A percentile compares a stretch with the other conserved stretches of the same genome.
Conservation (phyloP, 345 rosid species). For the Trapa incisa region DNA sequence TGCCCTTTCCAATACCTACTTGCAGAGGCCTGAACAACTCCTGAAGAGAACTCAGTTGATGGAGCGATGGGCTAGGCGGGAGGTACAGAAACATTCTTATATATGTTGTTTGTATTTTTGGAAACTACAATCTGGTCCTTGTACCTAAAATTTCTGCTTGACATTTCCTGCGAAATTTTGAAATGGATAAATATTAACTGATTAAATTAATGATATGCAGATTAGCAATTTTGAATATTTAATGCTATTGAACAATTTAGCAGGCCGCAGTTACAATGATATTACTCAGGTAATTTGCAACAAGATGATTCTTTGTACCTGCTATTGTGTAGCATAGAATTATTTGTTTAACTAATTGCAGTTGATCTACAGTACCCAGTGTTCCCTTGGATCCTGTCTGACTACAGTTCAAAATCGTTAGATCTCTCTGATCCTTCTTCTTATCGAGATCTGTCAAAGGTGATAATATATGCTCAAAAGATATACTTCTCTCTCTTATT, state of each 20-base stretch:
- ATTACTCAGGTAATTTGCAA: constrained; percentile 68
- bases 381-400: constrained; percentile 94
- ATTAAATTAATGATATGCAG: constrained; percentile 32
- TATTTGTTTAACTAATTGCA: neutral
- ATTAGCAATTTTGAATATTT: constrained; percentile 97
- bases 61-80: constrained; percentile 99
- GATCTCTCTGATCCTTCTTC: constrained; percentile 79
- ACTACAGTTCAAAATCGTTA: constrained; percentile 60
- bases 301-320: neutral
- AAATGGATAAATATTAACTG: constrained; percentile 1
- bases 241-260: constrained; percentile 92
- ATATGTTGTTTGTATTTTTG: neutral
- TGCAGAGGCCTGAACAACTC: constrained; percentile 92
- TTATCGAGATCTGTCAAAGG: constrained; percentile 96
- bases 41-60: constrained; percentile 82
- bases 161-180: neutral
- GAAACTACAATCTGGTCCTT: neutral
- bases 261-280: constrained; percentile 98
- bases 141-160: neutral
- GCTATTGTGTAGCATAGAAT: neutral
- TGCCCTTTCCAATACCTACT: neutral
- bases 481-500: constrained; percentile 15
- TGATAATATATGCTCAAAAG: constrained; percentile 8
- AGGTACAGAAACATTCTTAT: constrained; percentile 35
- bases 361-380: constrained; percentile 80